Evolutionary conservation across 2,329 filamentous ascomycete genomes (phyloP), one percentile per base, ranked within the genome.

Genomic region (Colletotrichum sp.): DNA sequence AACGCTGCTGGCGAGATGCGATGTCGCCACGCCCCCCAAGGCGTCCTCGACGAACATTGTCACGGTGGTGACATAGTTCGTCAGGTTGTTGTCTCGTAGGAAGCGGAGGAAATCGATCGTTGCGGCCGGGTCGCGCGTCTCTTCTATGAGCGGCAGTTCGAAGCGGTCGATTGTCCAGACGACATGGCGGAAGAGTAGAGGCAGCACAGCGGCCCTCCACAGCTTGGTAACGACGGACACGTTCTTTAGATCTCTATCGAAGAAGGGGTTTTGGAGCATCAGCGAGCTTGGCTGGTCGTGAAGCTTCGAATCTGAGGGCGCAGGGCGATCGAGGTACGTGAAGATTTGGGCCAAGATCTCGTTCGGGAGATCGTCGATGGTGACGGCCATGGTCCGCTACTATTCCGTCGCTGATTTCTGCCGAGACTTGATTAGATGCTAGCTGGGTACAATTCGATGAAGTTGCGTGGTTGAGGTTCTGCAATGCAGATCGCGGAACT

Each of bases 261-360:
- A 74, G 6, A 75, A 64, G 36, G 59, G 85, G 85, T 64, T 80
- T 77, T 86, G 85, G n/a, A 91, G 78, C 80, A 83, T 76, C 80
- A 77, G 74, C 82, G 82, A 79, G 79, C 74, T 85, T 30, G 89
- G 92, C 78, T 88, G 87, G 68, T 90, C 85, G 71, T 89, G 86
- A 26, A 92, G 82, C 18, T 85, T 85, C 52, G 79, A 80, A 59
- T 86, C 82, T 0, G 92, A 91, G 14, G 89, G 88, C 12, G 90
- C 86, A 4, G 85, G 81, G 1, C 79, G 79, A 78, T 90, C 87
- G 63, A 94, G 85, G 79, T 88, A 88, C n/a, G 82, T 83, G 78
- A 94, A 86, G 78, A 94, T 89, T 4, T 90, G 86, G 68, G 88
- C 82, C 26, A 93, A 83, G 61, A 94, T 84, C 83, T 95, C 93